These are phyloP conservation scores for Fusarium praegraminearum DNA, from an alignment of 2,329 filamentous ascomycete genomes.

Conservation along the genomic window DNA sequence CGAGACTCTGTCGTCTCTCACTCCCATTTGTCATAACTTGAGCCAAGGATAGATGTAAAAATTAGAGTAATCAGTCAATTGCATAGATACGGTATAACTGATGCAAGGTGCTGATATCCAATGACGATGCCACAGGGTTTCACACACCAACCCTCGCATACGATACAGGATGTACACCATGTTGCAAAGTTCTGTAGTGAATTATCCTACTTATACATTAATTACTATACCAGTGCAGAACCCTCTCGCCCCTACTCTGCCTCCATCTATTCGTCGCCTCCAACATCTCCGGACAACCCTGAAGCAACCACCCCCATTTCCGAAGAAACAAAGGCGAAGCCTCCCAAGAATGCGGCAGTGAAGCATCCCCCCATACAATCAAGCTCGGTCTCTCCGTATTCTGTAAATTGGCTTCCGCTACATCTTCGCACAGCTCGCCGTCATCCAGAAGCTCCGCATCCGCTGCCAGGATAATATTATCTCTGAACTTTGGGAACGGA, in stretches of 20 bases:
- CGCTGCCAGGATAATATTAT: constrained; percentile 12
- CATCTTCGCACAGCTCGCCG: constrained; percentile 11
- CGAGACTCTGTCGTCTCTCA: rapidly evolving
- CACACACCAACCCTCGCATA: not conserved
- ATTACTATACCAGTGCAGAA: not conserved
- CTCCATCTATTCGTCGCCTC: constrained; percentile 27
- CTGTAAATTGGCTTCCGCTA: constrained; percentile 10
- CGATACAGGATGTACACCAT: not conserved
- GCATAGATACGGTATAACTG: not conserved
- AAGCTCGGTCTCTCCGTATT: constrained; percentile 12
- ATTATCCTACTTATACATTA: rapidly evolving
- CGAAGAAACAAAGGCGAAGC: constrained; percentile 15
- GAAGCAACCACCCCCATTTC: constrained; percentile 31
- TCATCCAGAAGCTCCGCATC: constrained; percentile 3
- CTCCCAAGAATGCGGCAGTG: constrained; percentile 21
- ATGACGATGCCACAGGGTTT: rapidly evolving
- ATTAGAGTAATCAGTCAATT: not conserved
- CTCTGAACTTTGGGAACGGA: constrained; percentile 11
- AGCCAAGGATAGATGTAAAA: no score
- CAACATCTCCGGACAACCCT: constrained; percentile 19
- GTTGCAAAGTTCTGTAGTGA: no score
- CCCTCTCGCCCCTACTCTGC: constrained; percentile 17
- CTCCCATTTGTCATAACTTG: rapidly evolving
- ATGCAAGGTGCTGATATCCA: not conserved
- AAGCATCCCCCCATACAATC: constrained; percentile 30